Evolutionary conservation across 805 yeast species (phyloP).

Genomic region (Myxozyma neotropica): DNA sequence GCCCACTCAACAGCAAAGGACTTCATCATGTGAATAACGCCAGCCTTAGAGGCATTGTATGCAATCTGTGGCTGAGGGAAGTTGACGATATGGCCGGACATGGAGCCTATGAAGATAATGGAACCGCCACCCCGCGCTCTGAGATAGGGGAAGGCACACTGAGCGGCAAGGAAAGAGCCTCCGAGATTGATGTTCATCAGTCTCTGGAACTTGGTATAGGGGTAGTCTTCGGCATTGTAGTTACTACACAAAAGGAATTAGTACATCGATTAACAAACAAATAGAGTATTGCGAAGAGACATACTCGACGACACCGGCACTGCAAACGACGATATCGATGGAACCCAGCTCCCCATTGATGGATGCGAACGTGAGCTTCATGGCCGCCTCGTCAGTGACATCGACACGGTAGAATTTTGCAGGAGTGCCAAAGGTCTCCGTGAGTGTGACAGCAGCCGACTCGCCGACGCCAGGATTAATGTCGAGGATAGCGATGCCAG

Average conservation of each 20-base stretch:
- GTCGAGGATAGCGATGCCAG: slow-evolving; percentile 56
- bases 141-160: slow-evolving; percentile 65
- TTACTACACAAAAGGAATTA: slow-evolving; percentile 62
- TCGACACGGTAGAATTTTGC: slow-evolving; percentile 67
- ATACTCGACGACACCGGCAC: slow-evolving; percentile 69
- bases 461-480: slow-evolving; percentile 64
- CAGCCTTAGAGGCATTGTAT: slow-evolving; percentile 73
- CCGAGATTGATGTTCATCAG: slow-evolving; percentile 64
- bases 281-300: slow-evolving; percentile 42
- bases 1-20: slow-evolving; percentile 76
- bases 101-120: slow-evolving; percentile 66
- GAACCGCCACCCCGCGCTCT: slow-evolving; percentile 62
- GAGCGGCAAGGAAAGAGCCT: slow-evolving; percentile 66
- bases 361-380: slow-evolving; percentile 47
- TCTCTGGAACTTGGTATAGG: slow-evolving; percentile 66
- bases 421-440: slow-evolving; percentile 54
- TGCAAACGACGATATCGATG: slow-evolving; percentile 59
- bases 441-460: slow-evolving; percentile 58
- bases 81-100: slow-evolving; percentile 70
- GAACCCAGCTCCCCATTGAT: slow-evolving; percentile 57
- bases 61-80: slow-evolving; percentile 72
- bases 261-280: neutral
- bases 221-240: slow-evolving; percentile 66
- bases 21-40: slow-evolving; percentile 63
- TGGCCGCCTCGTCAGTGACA: slow-evolving; percentile 52